Base-by-base conservation (phyloP, 2,329 filamentous ascomycete genomes). In the Diaporthe batatas region DNA sequence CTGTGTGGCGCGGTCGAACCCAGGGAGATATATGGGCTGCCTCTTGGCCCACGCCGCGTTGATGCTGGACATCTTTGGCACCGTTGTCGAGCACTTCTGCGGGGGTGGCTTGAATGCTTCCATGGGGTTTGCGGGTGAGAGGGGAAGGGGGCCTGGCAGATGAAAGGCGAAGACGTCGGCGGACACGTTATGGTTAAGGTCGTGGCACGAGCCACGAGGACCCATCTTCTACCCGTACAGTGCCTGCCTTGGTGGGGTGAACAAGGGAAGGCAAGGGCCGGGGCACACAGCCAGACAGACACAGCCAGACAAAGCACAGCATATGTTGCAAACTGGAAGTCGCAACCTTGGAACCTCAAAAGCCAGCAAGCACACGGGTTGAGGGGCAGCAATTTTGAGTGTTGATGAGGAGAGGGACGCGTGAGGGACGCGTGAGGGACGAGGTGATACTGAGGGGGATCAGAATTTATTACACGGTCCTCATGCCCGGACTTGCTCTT, bases 21-120 rank as follows among this genome's bases (percentile, higher is more conserved):
- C 73, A 18, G 65, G 47, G 5, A 74, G 51, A 21, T 70, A n/a
- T 5, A 72, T 67, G 16, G 34, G 69, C 34, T 68, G 69, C 21
- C 69, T 57, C 29, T 25, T 47, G 32, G 49, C 44, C 23, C 5
- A 18, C 6, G 58, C 11, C 18, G 36, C 55, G 6, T 4, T 8
- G 18, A 49, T 49, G 29, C 2, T 11, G 14, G 65, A 18, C 65
- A 71, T 59, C 2, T 42, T 21, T 49, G 29, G 47, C 29, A 36
- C 42, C 12, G 25, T 65, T 29, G 14, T 12, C 8, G 18, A 34
- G 42, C 12, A 49, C 42, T 8, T 16, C 1, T 39, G 18, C 21
- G 6, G 4, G 8, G 14, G 23, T 64, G 16, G 18, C 21, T n/a
- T 47, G 29, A 25, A 18, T 51, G 29, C 29, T 14, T 51, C 21